A percentile compares a stretch with the other conserved stretches of the same genome.
phyloP scores from a whole-genome alignment of 2,329 filamentous ascomycete genomes.

The Colletotrichum phormii region DNA sequence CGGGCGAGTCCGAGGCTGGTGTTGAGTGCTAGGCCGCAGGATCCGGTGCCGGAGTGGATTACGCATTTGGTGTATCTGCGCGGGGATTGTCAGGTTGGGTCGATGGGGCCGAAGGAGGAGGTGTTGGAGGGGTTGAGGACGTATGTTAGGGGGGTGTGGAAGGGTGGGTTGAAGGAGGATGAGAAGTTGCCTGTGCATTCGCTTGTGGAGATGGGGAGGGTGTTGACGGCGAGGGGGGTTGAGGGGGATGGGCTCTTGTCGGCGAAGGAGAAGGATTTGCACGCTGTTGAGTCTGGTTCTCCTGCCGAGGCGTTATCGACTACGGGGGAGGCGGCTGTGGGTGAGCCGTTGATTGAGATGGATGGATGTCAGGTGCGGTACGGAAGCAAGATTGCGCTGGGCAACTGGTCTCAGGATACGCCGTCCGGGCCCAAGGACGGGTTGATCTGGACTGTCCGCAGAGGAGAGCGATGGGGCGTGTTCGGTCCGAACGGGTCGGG shows the following conservation, averaged over 20 bases:
- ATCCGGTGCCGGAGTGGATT: slow-evolving; percentile 89
- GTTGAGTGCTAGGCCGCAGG: slow-evolving; percentile 84
- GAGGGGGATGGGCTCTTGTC: slow-evolving; percentile 50
- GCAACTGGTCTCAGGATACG: slow-evolving; percentile 78
- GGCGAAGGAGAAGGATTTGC: slow-evolving; percentile 36
- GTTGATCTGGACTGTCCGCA: slow-evolving; percentile 83
- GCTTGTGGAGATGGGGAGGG: slow-evolving; percentile 62
- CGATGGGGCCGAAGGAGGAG: slow-evolving; percentile 72
- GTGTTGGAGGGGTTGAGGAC: slow-evolving; percentile 67
- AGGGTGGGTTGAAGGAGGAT: slow-evolving; percentile 57
- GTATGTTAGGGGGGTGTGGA: slow-evolving; percentile 60
- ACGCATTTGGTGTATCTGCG: slow-evolving; percentile 83
- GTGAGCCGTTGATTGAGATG: slow-evolving; percentile 88
- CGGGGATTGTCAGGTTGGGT: slow-evolving; percentile 72
- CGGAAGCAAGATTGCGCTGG: slow-evolving; percentile 80
- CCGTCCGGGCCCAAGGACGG: slow-evolving; percentile 67
- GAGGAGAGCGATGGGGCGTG: slow-evolving; percentile 89
- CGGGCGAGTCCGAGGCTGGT: slow-evolving; percentile 78
- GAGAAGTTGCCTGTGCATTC: slow-evolving; percentile 59
- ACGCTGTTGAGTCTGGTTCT: slow-evolving; percentile 11
- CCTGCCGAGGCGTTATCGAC: slow-evolving; percentile 11
- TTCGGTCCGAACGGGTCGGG: slow-evolving; percentile 96
- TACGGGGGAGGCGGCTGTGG: slow-evolving; percentile 43
- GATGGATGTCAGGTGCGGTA: slow-evolving; percentile 85
- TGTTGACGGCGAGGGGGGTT: slow-evolving; percentile 54